A percentile compares a stretch with the other conserved stretches of the same genome.
phyloP scores from a whole-genome alignment of 192 early-diverging fungal species.

The Mortierella hygrophila region DNA sequence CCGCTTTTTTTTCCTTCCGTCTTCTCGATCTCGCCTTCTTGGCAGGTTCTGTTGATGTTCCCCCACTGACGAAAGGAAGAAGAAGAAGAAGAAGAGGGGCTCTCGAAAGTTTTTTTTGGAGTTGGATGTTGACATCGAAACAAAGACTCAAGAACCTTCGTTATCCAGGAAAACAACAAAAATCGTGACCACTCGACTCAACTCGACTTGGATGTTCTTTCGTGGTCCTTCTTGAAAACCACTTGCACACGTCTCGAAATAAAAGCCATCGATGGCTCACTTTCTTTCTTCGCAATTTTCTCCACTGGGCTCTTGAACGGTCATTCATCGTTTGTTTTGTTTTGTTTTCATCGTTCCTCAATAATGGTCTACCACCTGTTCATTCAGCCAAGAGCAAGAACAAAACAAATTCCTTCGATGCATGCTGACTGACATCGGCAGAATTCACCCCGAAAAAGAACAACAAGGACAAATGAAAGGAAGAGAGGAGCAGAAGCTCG shows the following conservation, averaged over 20 bases:
- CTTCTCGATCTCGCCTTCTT: not conserved
- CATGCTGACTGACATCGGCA: constrained; percentile 8
- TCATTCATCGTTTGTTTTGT: not conserved
- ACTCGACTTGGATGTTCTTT: not conserved
- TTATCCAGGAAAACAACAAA: not conserved
- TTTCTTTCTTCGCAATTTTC: not conserved
- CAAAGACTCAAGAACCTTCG: not conserved
- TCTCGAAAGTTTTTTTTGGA: not conserved
- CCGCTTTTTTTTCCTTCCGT: not conserved
- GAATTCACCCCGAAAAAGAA: not conserved
- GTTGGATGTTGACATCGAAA: not conserved
- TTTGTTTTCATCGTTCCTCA: not conserved
- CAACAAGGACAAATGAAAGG: not conserved
- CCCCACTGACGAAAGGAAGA: not conserved
- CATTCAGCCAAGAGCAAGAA: not conserved
- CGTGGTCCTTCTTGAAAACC: not conserved
- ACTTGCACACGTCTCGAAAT: not conserved
- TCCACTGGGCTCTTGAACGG: not conserved
- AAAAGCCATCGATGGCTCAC: not conserved
- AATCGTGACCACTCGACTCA: not conserved
- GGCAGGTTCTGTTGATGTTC: not conserved
- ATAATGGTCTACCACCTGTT: not conserved
- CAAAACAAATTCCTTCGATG: not conserved
- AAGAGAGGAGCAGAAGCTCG: not conserved
- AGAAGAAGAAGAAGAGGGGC: not conserved